Conservation (phyloP, 768 basidiomycete species). For the Amanita molliuscula region DNA sequence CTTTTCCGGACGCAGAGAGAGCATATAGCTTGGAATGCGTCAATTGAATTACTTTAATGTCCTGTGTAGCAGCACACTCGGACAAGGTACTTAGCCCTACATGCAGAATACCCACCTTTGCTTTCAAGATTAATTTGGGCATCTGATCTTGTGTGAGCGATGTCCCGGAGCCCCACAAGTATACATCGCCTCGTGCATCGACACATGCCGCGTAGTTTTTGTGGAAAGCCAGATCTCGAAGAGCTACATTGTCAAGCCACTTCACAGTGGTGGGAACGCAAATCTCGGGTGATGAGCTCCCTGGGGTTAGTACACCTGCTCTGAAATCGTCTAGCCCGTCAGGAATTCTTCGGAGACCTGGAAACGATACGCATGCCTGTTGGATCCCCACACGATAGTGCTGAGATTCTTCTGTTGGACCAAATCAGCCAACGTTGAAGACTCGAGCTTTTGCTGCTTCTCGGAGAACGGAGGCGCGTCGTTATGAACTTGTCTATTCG, state of each 20-base stretch:
- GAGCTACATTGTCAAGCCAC: conserved; percentile 59
- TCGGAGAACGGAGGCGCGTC: conserved; percentile 8
- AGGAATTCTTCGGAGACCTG: background rate
- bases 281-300: conserved; percentile 24
- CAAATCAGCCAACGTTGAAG: background rate
- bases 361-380: conserved; percentile 34
- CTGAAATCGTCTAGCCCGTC: background rate
- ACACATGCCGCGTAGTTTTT: conserved; percentile 63
- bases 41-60: conserved; percentile 54
- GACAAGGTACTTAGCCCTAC: background rate
- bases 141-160: conserved; percentile 17
- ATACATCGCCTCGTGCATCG: conserved; percentile 71
- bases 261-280: conserved; percentile 38
- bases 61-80: conserved; percentile 27
- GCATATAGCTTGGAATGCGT: conserved; percentile 62
- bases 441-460: conserved; percentile 10
- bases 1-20: conserved; percentile 63
- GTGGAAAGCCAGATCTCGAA: conserved; percentile 66
- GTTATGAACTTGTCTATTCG: conserved; percentile 20
- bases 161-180: conserved; percentile 75
- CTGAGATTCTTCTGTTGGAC: conserved; percentile 24
- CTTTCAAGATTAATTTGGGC: conserved; percentile 48
- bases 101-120: conserved; percentile 39
- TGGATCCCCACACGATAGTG: conserved; percentile 67
- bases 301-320: conserved; percentile 16